Evolutionary conservation across 75 land plant species (phyloP).

Genomic region (Selaginella moellendorffii): DNA sequence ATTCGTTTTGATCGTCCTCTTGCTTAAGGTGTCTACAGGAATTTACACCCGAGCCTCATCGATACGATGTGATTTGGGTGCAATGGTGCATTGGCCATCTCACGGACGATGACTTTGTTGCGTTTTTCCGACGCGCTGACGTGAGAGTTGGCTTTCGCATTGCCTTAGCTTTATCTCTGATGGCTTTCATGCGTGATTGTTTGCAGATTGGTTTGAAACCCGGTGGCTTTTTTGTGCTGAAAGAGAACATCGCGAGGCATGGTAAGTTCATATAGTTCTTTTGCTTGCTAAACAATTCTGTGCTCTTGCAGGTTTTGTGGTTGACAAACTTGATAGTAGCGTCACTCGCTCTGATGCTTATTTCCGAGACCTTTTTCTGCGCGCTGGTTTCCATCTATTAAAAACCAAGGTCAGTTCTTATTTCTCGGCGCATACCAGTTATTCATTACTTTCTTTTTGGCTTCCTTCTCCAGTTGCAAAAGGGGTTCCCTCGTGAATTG

Average conservation of each 20-base stretch:
- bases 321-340: slow-evolving; percentile 76
- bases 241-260: slow-evolving; percentile 71
- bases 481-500: slow-evolving; percentile 63
- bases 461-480: slow-evolving; percentile 63
- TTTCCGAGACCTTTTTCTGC: slow-evolving; percentile 64
- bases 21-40: slow-evolving; percentile 33
- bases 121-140: slow-evolving; percentile 89
- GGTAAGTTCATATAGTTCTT: slow-evolving; percentile 25
- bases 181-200: no score
- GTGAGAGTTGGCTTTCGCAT: no score
- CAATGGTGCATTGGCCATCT: slow-evolving; percentile 99
- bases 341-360: slow-evolving; percentile 79
- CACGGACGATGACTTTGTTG: slow-evolving; percentile 71
- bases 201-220: slow-evolving; percentile 77
- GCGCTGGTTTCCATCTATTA: slow-evolving; percentile 47
- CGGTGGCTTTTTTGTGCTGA: slow-evolving; percentile 70
- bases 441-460: no score
- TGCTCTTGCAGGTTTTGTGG: slow-evolving; percentile 64
- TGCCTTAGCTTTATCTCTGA: not conserved
- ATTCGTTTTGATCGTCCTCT: no score
- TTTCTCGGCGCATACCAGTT: no score
- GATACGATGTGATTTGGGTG: slow-evolving; percentile 98
- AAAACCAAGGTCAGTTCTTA: slow-evolving; percentile 48
- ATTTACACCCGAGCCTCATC: slow-evolving; percentile 64
- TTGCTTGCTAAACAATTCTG: no score